phyloP scores from a whole-genome alignment of 768 basidiomycete species.

The Mycena filopes region DNA sequence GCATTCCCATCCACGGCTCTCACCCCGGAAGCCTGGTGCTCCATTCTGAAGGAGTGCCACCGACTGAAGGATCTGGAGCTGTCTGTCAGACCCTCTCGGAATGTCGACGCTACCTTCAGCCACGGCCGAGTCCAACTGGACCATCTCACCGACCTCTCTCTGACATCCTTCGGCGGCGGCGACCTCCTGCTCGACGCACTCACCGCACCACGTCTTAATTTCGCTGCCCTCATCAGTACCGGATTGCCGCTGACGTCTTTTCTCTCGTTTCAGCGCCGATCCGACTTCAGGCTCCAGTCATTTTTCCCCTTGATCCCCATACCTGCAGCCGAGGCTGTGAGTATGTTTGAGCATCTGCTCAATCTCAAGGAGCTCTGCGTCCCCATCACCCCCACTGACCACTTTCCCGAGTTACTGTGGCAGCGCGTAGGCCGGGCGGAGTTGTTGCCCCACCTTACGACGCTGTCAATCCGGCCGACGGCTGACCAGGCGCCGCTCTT shows the following conservation, averaged over 20 bases:
- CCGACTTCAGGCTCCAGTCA: conserved; percentile 6
- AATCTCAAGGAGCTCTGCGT: background rate
- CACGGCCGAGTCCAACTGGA: background rate
- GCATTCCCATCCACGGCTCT: conserved; percentile 7
- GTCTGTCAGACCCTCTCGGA: background rate
- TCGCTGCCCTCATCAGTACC: background rate
- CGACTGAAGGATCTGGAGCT: background rate
- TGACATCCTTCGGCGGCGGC: conserved; percentile 12
- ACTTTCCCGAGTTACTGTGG: conserved; percentile 21
- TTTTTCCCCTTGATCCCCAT: background rate
- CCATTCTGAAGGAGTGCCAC: conserved; percentile 5
- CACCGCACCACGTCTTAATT: background rate
- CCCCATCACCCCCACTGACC: conserved; percentile 1
- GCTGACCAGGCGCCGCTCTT: background rate
- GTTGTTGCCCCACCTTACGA: background rate
- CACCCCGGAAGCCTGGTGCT: conserved; percentile 1
- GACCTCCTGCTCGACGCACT: conserved; percentile 6
- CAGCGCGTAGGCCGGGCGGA: conserved; percentile 13
- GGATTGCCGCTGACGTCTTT: background rate
- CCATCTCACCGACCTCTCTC: conserved; percentile 3
- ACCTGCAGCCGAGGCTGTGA: background rate
- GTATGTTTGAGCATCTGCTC: background rate
- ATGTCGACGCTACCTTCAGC: background rate
- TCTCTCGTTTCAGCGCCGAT: conserved; percentile 7
- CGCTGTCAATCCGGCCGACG: conserved; percentile 11